Evolutionary conservation across 2,329 filamentous ascomycete species (phyloP).

Genomic region (Dactylonectria macrodidyma): DNA sequence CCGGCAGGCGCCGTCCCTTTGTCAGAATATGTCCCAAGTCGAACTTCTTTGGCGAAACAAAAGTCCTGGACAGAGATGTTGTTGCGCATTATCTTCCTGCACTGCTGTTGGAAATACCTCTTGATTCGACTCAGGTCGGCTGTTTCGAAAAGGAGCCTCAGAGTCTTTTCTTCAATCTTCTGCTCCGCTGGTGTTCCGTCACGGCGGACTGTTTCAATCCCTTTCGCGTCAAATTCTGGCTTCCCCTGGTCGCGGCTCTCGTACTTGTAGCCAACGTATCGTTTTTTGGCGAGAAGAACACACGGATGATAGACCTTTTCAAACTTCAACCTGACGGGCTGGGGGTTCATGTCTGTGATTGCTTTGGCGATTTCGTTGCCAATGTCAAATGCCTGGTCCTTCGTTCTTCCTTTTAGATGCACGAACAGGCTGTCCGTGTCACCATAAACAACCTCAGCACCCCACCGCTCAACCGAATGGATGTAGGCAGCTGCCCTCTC

Average conservation of each 20-base stretch:
- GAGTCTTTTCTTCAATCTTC: slow-evolving; percentile 93
- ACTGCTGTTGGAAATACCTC: slow-evolving; percentile 89
- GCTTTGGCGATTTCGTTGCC: slow-evolving; percentile 92
- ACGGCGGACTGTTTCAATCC: slow-evolving; percentile 95
- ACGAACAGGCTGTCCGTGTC: slow-evolving; percentile 98
- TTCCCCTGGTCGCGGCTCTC: slow-evolving; percentile 81
- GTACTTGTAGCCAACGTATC: slow-evolving; percentile 98
- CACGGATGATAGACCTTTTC: slow-evolving; percentile 99
- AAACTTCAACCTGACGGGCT: slow-evolving; percentile 95
- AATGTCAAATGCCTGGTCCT: slow-evolving; percentile 90
- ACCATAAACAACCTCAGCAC: slow-evolving; percentile 96
- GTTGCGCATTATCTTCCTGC: slow-evolving; percentile 91
- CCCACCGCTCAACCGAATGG: slow-evolving; percentile 89
- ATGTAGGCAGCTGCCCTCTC: slow-evolving; percentile 95
- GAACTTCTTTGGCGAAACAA: slow-evolving; percentile 94
- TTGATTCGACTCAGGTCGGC: slow-evolving; percentile 92
- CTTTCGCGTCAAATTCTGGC: slow-evolving; percentile 97
- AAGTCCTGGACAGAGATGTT: slow-evolving; percentile 94
- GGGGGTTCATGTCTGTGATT: slow-evolving; percentile 90
- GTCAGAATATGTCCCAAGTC: slow-evolving; percentile 86
- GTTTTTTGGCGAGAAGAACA: slow-evolving; percentile 94
- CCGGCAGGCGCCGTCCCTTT: slow-evolving; percentile 86
- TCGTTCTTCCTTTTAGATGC: slow-evolving; percentile 87
- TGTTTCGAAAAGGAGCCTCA: slow-evolving; percentile 92
- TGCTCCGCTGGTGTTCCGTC: slow-evolving; percentile 97